phyloP scores from a whole-genome alignment of 108 stramenopile genomes.

The Cyclotella sp. region DNA sequence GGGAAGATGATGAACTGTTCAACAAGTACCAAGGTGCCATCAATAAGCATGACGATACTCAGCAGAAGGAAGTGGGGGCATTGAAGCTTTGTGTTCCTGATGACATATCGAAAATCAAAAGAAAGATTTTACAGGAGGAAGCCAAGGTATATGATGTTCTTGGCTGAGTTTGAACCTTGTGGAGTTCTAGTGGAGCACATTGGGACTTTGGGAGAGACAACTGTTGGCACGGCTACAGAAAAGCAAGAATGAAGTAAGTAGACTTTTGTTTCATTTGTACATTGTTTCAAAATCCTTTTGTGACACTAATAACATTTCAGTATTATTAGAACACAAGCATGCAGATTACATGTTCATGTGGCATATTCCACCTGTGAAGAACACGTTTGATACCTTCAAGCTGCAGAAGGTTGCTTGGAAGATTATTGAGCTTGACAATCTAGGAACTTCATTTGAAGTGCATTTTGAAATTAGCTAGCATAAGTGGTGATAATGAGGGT shows the following conservation, averaged over 20 bases:
- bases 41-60: neutral
- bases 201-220: neutral
- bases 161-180: neutral
- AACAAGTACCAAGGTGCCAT: neutral
- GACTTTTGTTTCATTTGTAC: neutral
- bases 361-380: constrained; percentile 7
- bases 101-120: neutral
- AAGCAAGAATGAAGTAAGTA: constrained; percentile 9
- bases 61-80: neutral
- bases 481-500: too few relatives aligned
- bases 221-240: neutral
- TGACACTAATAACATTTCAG: neutral
- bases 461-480: constrained; percentile 1
- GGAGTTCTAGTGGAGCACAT: neutral
- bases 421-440: neutral
- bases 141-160: neutral
- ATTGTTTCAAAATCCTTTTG: neutral
- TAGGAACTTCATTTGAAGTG: neutral
- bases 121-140: neutral
- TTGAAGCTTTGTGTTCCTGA: neutral
- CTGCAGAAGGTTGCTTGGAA: constrained; percentile 1
- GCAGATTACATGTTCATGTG: neutral
- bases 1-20: neutral
- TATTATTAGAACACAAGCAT: constrained; percentile 11
- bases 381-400: neutral